Evolutionary conservation across 2,329 filamentous ascomycete species (phyloP), one percentile per base, ranked within the genome.

Genomic region (Aureobasidium sp.): DNA sequence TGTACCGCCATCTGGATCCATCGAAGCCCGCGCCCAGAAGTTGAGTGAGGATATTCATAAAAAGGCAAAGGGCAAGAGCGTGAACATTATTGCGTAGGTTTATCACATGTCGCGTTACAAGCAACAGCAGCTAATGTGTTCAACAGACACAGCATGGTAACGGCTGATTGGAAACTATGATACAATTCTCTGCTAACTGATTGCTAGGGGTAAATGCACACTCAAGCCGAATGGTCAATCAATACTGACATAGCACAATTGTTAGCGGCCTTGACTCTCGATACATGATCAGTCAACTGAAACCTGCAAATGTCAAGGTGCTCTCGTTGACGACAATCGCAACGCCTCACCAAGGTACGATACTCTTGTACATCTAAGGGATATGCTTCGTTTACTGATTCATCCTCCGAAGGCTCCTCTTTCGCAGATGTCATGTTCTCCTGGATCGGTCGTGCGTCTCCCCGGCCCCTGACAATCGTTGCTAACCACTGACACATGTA

Each of bases 241-340:
- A 31, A 63, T 15, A 47, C 57, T 53, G 42, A 53, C 41, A 25
- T 34, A 44, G 15, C 31, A 57, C 17, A 27, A 36, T 25, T 5
- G 34, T 2, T 67, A 85, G 84, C 60, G 84, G 84, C 9, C 79
- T 87, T 56, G 84, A 87, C 69, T 79, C 84, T 36, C 78, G 84
- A 63, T 85, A 85, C 67, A 85, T 87, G 82, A 84, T 87, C 67
- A 85, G 81, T 63, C 78, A 75, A 45, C 73, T 87, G 25, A 77
- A 79, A 55, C 83, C 83, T 11, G 75, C 76, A 3, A 83, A 86
- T 56, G 90, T 96, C 66, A 90, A 90, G 70, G 89, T 96, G 63
- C 80, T 91, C 41, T 86, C 84, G 0, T 71, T 87, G 66, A 87
- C 84, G 0, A 87, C 84, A 0, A 80, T 87, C 62, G 83, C 84